phyloP scores from a whole-genome alignment of 2,329 filamentous ascomycete species.

The Parastagonospora nodorum region DNA sequence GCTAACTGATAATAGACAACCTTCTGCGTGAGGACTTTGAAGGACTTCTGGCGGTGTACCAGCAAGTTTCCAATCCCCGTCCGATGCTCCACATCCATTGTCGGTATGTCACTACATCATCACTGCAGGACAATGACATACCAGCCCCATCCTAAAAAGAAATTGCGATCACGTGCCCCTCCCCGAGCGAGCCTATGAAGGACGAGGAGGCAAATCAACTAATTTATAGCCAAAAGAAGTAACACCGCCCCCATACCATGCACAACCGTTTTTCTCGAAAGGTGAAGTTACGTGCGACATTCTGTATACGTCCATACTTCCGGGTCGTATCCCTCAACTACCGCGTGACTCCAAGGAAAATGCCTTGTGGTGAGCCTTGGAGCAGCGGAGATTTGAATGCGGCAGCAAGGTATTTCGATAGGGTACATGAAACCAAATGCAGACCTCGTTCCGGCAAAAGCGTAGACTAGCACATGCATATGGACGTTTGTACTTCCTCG shows the following conservation, averaged over 20 bases:
- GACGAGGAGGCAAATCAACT: not conserved
- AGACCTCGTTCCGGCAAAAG: not conserved
- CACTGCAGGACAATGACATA: not conserved
- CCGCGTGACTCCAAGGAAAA: constrained; percentile 3
- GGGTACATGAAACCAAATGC: not conserved
- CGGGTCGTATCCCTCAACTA: not conserved
- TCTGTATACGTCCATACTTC: not conserved
- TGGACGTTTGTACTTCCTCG: not conserved
- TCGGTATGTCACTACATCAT: not conserved
- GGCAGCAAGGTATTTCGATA: not conserved
- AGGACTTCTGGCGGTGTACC: not conserved
- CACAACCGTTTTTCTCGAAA: not conserved
- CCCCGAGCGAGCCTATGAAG: not conserved
- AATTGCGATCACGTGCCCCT: not conserved
- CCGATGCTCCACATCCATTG: not conserved
- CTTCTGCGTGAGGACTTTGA: not conserved
- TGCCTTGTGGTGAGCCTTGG: constrained; percentile 13
- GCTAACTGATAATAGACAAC: no score
- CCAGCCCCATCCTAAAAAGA: not conserved
- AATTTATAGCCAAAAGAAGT: constrained; percentile 1
- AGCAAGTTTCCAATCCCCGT: not conserved
- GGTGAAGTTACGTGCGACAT: not conserved
- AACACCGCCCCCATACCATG: not conserved
- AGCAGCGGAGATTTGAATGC: constrained; percentile 4
- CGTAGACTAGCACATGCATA: not conserved